phyloP scores from a whole-genome alignment of 139 green algal genomes.

The Ulvella scutata region DNA sequence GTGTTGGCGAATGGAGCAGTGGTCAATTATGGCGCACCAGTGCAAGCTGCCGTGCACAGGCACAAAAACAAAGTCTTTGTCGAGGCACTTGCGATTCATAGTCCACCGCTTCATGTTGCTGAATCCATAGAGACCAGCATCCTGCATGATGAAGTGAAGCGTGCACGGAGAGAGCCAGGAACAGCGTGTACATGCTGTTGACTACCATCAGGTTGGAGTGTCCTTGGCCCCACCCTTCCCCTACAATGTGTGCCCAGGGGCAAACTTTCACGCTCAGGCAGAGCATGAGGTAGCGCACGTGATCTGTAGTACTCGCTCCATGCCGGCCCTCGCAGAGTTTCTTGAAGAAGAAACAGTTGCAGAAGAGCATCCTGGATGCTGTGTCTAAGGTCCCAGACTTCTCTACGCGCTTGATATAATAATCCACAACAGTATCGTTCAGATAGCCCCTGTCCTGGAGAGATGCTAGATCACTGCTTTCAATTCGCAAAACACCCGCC shows the following conservation, averaged over 20 bases:
- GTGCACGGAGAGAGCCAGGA: too few species aligned
- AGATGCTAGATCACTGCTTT: neutral
- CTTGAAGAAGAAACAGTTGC: neutral
- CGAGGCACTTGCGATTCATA: neutral
- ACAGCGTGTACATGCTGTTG: too few species aligned
- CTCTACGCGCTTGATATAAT: neutral
- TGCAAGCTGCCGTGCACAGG: neutral
- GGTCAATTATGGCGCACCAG: too few species aligned
- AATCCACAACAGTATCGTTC: neutral
- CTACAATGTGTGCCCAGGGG: too few species aligned
- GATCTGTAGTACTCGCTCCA: neutral
- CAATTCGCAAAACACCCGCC: neutral
- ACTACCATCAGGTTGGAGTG: too few species aligned
- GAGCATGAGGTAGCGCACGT: neutral
- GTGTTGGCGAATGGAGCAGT: too few species aligned
- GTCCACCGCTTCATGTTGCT: constrained; percentile 1
- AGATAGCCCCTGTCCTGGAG: neutral
- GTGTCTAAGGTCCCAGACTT: neutral
- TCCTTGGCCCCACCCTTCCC: too few species aligned
- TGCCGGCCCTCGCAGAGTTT: neutral
- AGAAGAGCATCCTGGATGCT: neutral
- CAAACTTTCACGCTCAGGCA: neutral
- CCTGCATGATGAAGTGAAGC: neutral
- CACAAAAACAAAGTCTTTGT: neutral
- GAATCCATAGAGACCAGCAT: constrained; percentile 1